A percentile compares a stretch with the other conserved stretches of the same genome.
phyloP scores from a whole-genome alignment of 2,329 filamentous ascomycete species.

The Colletotrichum costaricense region DNA sequence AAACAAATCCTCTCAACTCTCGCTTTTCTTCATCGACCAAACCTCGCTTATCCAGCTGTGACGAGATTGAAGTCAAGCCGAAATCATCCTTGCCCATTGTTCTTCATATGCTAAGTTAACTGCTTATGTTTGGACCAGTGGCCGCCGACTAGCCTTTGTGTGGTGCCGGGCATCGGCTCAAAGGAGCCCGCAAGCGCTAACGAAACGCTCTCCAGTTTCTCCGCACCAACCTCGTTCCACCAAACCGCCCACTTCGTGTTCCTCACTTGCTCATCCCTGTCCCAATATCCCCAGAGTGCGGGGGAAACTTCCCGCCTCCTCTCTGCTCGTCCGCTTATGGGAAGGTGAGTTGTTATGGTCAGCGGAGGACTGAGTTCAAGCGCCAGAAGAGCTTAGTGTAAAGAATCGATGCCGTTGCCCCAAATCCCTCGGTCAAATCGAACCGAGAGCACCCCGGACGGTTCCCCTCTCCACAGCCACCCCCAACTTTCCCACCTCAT shows the following conservation, averaged over 20 bases:
- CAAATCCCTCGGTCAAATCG: conserved; percentile 15
- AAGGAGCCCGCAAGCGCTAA: conserved; percentile 15
- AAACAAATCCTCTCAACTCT: no score
- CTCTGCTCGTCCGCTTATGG: not conserved
- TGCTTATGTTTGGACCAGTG: not conserved
- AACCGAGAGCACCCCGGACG: conserved; percentile 18
- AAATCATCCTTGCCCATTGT: not conserved
- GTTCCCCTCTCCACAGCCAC: not conserved
- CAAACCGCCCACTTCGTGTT: not conserved
- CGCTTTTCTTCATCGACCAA: no score
- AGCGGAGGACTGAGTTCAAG: not conserved
- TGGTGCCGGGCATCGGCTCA: conserved; percentile 30
- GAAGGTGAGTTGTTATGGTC: not conserved
- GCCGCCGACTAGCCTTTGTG: not conserved
- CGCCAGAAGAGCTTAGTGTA: not conserved
- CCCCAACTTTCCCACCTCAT: conserved; percentile 20
- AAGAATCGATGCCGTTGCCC: not conserved
- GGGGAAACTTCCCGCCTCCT: not conserved
- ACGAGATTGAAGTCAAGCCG: not conserved
- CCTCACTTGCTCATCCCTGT: not conserved
- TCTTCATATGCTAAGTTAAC: not conserved
- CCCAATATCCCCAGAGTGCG: conserved; percentile 12
- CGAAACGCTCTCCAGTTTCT: conserved; percentile 17
- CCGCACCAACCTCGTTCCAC: conserved; percentile 32
- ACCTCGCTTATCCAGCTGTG: not conserved